Evolutionary conservation across 345 rosid species (phyloP), one percentile per base, ranked within the genome.

Genomic region (Draba incana): DNA sequence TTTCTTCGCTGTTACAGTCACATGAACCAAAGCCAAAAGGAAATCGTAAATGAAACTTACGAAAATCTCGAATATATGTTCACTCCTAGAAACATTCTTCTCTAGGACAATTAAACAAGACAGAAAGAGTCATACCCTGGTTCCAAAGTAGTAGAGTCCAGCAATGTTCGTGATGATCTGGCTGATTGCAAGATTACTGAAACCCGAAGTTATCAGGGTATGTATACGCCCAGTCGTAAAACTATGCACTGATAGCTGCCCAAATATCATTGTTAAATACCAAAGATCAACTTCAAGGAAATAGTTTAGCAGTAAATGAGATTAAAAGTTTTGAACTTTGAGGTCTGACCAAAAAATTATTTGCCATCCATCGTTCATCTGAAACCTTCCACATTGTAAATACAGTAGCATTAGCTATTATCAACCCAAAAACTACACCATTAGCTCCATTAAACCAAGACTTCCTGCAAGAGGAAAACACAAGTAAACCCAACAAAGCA

Each of bases 131-230:
- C 85, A 10, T 88, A 89, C 98, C 77, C 65, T 81, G 52, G 68
- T 59, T 46, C 96, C 93, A 4, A 92, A 92, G 86, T 88, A 88
- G 87, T 79, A 88, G 67, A 89, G 90, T 53, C 87, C 95, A 57
- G 88, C 46, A 95, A 89, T 89, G 83, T 90, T 92, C 13, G 75
- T 62, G 20, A 79, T n/a, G 57, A 84, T 37, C 63, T 85, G 86
- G 64, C 31, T 83, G 24, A 14, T 9, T 49, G 62, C 82, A 64
- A 76, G 41, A 80, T 92, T 85, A 75, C 88, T 85, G 84, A 92
- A 88, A 30, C 96, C 96, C 41, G 85, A 83, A 64, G 96, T 89
- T 78, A 90, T 70, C 69, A 86, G 52, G 1, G 86, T 86, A 75
- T 88, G 92, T 68, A 90, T 14, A 47, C 77, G 85, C 23, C 93